A percentile compares a stretch with the other conserved stretches of the same genome.
phyloP scores from a whole-genome alignment of 2,329 filamentous ascomycete species.

The Gliomastix tumulicola region DNA sequence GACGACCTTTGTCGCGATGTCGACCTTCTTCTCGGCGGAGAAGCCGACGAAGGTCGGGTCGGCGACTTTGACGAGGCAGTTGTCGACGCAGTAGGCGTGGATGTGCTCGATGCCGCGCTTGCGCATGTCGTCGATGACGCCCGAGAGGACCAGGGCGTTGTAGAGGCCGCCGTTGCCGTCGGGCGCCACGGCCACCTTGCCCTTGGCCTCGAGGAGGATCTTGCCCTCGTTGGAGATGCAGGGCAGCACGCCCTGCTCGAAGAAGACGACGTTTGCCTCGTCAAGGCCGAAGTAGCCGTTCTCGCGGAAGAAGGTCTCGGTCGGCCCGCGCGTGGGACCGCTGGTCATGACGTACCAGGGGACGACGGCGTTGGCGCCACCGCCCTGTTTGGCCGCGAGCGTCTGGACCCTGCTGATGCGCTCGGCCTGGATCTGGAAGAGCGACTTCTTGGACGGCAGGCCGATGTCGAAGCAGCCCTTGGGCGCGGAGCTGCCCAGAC shows the following conservation, averaged over 20 bases:
- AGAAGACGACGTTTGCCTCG: slow-evolving; percentile 81
- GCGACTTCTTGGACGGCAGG: slow-evolving; percentile 82
- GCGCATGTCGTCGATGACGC: slow-evolving; percentile 80
- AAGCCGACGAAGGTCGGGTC: slow-evolving; percentile 96
- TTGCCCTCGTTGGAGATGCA: slow-evolving; percentile 98
- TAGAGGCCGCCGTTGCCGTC: slow-evolving; percentile 98
- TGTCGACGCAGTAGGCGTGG: slow-evolving; percentile 97
- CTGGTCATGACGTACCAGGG: slow-evolving; percentile 99
- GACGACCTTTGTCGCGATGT: slow-evolving; percentile 98
- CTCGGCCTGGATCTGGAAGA: slow-evolving; percentile 98
- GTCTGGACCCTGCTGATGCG: slow-evolving; percentile 80
- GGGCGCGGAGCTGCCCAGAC: slow-evolving; percentile 87
- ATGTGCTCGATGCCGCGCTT: slow-evolving; percentile 89
- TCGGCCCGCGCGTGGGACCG: slow-evolving; percentile 83
- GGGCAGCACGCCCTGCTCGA: slow-evolving; percentile 93
- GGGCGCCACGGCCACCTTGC: slow-evolving; percentile 86
- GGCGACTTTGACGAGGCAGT: slow-evolving; percentile 98
- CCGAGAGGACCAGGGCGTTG: slow-evolving; percentile 75
- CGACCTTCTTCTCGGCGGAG: slow-evolving; percentile 77
- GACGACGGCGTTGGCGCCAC: slow-evolving; percentile 52
- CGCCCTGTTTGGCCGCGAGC: slow-evolving; percentile 66
- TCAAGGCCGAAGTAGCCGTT: slow-evolving; percentile 86
- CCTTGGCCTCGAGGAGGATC: slow-evolving; percentile 87
- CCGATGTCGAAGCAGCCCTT: slow-evolving; percentile 98
- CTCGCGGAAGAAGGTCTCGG: slow-evolving; percentile 88